Evolutionary conservation across 345 rosid genomes (phyloP).

Genomic region (Eucalyptus marginata): DNA sequence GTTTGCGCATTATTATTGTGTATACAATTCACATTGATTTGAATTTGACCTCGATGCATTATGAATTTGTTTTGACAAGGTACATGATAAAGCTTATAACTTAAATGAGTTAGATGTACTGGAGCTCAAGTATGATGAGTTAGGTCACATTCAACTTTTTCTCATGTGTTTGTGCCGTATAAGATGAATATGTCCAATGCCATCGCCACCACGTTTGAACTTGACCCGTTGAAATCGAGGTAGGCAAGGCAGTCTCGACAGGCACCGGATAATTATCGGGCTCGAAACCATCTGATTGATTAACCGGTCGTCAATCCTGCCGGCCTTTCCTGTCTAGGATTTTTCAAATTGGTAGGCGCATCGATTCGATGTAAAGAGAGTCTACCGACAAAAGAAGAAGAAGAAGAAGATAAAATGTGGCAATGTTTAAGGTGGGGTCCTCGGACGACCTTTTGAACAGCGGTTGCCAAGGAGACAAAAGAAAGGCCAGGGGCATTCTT

Average conservation of each 20-base stretch:
- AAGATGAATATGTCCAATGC: not conserved
- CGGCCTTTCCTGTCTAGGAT: not conserved
- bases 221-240: not conserved
- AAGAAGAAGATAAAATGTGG: not conserved
- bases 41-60: not conserved
- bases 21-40: not conserved
- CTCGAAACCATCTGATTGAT: not conserved
- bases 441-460: not conserved
- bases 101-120: not conserved
- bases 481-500: not conserved
- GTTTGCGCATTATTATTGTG: not conserved
- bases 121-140: not conserved
- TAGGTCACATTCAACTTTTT: not conserved
- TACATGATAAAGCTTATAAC: not conserved
- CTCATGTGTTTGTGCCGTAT: not conserved
- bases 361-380: not conserved
- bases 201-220: fast-evolving
- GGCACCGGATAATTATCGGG: fast-evolving
- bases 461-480: not conserved
- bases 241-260: not conserved
- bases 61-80: not conserved
- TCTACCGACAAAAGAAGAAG: not conserved
- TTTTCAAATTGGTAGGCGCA: not conserved
- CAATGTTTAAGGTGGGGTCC: not conserved
- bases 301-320: not conserved